Percentiles rank a stretch among this genome's conserved stretches.
Evolutionary conservation across 441 rosid genomes (phyloP).

Genomic region (Lepidium campestre): DNA sequence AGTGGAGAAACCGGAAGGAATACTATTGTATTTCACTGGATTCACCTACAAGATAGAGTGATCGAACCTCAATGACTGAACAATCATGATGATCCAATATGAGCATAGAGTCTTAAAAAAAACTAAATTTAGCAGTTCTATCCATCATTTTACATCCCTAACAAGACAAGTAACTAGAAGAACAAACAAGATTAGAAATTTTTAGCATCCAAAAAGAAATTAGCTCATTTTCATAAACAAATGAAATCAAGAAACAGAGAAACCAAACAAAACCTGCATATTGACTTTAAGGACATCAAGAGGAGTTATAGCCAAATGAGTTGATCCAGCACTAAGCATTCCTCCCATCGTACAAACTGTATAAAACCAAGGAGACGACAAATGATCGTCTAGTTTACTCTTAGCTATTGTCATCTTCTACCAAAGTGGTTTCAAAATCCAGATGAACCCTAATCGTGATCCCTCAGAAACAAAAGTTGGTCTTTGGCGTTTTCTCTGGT

Average conservation of each 20-base stretch:
- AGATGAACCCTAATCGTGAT: slow-evolving; percentile 15
- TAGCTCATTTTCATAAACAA: too few relatives aligned
- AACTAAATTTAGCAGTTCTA: background rate
- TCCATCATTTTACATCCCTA: background rate
- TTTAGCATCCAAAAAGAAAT: background rate
- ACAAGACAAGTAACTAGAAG: background rate
- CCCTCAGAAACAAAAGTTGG: background rate
- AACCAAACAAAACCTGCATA: slow-evolving; percentile 49
- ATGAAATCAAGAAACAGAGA: background rate
- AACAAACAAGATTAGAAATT: background rate
- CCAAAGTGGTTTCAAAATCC: background rate
- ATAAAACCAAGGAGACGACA: slow-evolving; percentile 36
- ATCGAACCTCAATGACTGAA: background rate
- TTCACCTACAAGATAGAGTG: slow-evolving; percentile 42
- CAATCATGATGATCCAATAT: background rate
- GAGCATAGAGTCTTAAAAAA: background rate
- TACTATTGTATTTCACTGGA: slow-evolving; percentile 54
- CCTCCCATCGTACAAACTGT: slow-evolving; percentile 57
- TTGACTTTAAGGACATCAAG: slow-evolving; percentile 76
- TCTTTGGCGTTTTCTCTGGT: slow-evolving; percentile 6
- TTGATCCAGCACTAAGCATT: slow-evolving; percentile 73
- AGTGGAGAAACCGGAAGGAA: slow-evolving; percentile 46
- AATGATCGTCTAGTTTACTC: slow-evolving; percentile 16
- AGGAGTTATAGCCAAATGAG: slow-evolving; percentile 69
- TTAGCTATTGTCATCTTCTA: slow-evolving; percentile 23